Percentiles rank a stretch among this genome's conserved stretches.
phyloP scores from a whole-genome alignment of 192 early-diverging fungal genomes.

The Diversispora epigaea region DNA sequence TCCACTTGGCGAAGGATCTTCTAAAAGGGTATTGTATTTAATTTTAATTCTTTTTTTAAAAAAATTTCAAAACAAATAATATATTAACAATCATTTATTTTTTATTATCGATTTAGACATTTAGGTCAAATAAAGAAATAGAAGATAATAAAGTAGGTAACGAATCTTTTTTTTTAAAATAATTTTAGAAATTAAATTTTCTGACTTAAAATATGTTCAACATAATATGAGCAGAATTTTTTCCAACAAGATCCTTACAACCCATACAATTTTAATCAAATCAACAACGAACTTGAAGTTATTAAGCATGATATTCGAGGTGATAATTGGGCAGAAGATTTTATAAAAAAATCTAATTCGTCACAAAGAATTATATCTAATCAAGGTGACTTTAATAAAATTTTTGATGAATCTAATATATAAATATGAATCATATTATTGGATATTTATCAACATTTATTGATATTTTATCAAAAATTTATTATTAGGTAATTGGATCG shows the following conservation, averaged over 20 bases:
- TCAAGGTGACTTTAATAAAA: conserved; percentile 44
- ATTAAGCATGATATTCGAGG: conserved; percentile 41
- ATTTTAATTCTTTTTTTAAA: not conserved
- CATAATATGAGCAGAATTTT: conserved; percentile 63
- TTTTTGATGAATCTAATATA: conserved; percentile 33
- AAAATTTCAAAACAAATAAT: too few species aligned
- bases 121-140: conserved; percentile 12
- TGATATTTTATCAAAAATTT: conserved; percentile 8
- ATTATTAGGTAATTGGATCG: conserved; percentile 42
- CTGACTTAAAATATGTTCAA: not conserved
- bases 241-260: conserved; percentile 35
- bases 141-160: not conserved
- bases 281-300: conserved; percentile 66
- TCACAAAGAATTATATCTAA: conserved; percentile 40
- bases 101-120: conserved; percentile 1
- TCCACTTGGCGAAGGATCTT: conserved; percentile 26
- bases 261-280: conserved; percentile 68
- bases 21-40: conserved; percentile 11
- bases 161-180: not conserved
- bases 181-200: not conserved
- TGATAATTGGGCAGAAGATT: conserved; percentile 70
- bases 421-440: not conserved
- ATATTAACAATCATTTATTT: not conserved
- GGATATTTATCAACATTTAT: not conserved
- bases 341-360: conserved; percentile 45